These are phyloP conservation scores for Penicillium mononematosum DNA, from an alignment of 495 filamentous ascomycete species.

Conservation along the genomic window DNA sequence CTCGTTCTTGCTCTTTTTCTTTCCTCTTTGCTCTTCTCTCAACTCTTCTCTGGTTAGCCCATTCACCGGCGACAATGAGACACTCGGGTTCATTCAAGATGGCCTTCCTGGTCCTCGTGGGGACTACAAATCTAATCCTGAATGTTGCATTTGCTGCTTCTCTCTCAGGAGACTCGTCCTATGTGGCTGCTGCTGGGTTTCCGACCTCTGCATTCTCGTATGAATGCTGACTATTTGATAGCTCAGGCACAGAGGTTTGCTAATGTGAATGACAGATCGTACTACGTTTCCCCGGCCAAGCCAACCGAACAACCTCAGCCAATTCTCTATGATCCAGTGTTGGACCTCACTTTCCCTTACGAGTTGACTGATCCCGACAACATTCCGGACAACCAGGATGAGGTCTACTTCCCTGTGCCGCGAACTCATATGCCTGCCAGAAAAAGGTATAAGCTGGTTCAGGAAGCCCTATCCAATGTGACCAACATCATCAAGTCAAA, in stretches of 20 bases:
- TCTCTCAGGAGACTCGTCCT: constrained; percentile 43
- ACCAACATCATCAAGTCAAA: constrained; percentile 43
- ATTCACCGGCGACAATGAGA: not conserved
- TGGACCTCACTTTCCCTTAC: constrained; percentile 56
- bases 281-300: constrained; percentile 51
- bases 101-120: constrained; percentile 11
- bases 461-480: constrained; percentile 42
- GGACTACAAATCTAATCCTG: not conserved
- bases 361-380: constrained; percentile 56
- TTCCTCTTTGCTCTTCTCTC: not conserved
- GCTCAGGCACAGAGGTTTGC: not conserved
- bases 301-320: constrained; percentile 60
- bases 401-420: constrained; percentile 47
- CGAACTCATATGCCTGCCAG: constrained; percentile 39
- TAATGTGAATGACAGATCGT: constrained; percentile 25
- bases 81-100: constrained; percentile 5
- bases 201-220: constrained; percentile 54
- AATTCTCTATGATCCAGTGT: constrained; percentile 53
- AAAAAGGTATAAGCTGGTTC: constrained; percentile 42
- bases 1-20: too few relatives aligned
- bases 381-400: constrained; percentile 52
- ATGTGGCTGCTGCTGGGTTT: constrained; percentile 51
- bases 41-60: not conserved
- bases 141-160: not conserved
- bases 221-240: not conserved